Evolutionary conservation across 176 grass and related monocot genomes (phyloP), one percentile per base, ranked within the genome.

Genomic region (Carex scoparia): DNA sequence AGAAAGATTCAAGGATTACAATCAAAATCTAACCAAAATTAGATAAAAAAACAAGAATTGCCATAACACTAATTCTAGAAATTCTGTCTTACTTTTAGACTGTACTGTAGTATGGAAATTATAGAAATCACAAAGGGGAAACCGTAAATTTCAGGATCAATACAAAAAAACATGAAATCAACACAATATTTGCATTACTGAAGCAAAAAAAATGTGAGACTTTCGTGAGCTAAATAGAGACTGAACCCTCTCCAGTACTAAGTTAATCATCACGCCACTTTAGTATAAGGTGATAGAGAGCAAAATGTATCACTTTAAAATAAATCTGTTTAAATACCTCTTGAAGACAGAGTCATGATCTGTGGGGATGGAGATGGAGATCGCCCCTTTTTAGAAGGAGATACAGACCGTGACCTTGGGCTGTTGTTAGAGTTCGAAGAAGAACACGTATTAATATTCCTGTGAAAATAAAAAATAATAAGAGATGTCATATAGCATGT

Each of bases 351-450:
- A 71, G 82, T 89, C 46, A 86, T 30, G 1, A 81, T 79, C 87
- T 19, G 76, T 8, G 88, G 86, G 23, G 81, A 89, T 64, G 89
- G 86, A 16, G 88, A 91, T 85, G 87, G 88, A 65, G 71, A 59
- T 19, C 18, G 86, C 53, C 65, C 65, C 84, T 88, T 97, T 80
- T 85, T 86, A 89, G 91, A 94, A 54, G 91, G 94, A 42, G 94
- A 97, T 48, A 94, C 53, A 8, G 88, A 90, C 19, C 81, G 86
- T 42, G 86, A 87, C 30, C 86, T 88, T 61, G 87, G 89, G 53
- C 85, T 86, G 46, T 84, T 57, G 38, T 66, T 84, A n/a, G 38
- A 80, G 70, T 74, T 65, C 19, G 86, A 72, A 81, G 89, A 65
- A 87, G 90, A 87, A 11, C 79, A 88, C 14, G 86, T 81, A 69